Conservation (phyloP, 164 flowering plant genomes). For the Taxillus chinensis region DNA sequence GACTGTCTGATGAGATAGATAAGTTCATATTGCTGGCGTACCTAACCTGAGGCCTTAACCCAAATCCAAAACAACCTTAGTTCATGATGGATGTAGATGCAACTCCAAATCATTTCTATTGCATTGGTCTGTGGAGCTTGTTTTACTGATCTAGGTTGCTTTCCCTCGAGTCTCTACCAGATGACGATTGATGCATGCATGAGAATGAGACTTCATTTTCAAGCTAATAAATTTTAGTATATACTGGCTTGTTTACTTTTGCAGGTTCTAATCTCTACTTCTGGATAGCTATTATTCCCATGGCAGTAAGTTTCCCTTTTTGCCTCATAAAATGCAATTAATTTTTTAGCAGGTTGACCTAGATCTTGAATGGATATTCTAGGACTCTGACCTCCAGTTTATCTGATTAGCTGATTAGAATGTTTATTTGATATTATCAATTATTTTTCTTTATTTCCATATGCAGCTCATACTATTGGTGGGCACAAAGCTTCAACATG, state of each 20-base stretch:
- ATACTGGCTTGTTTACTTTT: background rate
- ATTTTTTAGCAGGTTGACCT: background rate
- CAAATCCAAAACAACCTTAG: too few species aligned
- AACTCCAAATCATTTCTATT: too few species aligned
- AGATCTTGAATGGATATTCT: background rate
- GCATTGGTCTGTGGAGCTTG: too few species aligned
- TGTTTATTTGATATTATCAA: background rate
- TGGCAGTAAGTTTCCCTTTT: slow-evolving; percentile 46
- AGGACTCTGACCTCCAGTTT: background rate
- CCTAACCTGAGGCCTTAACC: too few species aligned
- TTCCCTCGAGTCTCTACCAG: background rate
- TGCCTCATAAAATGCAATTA: too few species aligned
- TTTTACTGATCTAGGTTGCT: too few species aligned
- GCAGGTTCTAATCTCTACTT: slow-evolving; percentile 97
- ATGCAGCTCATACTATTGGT: slow-evolving; percentile 83
- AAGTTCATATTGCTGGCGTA: too few species aligned
- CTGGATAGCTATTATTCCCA: slow-evolving; percentile 94
- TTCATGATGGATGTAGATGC: too few species aligned
- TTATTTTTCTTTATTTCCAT: slow-evolving; percentile 5
- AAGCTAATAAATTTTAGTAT: background rate
- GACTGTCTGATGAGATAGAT: too few species aligned
- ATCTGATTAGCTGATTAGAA: background rate
- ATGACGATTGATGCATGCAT: background rate
- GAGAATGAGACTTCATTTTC: background rate
- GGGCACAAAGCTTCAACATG: slow-evolving; percentile 86